Conservation (phyloP, 139 green algal species). For the Helicosporidium sp. region DNA sequence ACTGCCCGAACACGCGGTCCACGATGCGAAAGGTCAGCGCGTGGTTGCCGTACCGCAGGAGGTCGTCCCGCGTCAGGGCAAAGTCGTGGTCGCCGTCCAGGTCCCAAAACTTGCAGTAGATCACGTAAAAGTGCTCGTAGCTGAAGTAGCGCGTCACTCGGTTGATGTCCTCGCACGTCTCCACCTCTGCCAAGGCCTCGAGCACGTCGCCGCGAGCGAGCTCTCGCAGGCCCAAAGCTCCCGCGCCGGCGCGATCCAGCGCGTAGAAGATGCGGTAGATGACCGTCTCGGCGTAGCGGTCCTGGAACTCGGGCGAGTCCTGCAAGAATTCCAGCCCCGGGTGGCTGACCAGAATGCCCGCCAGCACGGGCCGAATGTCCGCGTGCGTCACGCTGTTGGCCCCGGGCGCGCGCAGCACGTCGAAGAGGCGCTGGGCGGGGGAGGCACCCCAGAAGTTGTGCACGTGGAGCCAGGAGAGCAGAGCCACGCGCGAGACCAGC, state of each 20-base stretch:
- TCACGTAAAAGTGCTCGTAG: slow-evolving; percentile 99
- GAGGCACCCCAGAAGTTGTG: slow-evolving; percentile 10
- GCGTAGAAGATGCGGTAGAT: slow-evolving; percentile 93
- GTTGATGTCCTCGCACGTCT: slow-evolving; percentile 94
- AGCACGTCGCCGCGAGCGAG: slow-evolving; percentile 65
- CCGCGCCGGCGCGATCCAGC: slow-evolving; percentile 58
- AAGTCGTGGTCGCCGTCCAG: slow-evolving; percentile 97
- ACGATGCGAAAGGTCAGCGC: slow-evolving; percentile 86
- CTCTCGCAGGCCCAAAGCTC: slow-evolving; percentile 58
- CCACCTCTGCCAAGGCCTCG: slow-evolving; percentile 56
- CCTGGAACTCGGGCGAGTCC: slow-evolving; percentile 91
- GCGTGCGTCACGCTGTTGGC: slow-evolving; percentile 22
- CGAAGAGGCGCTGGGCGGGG: slow-evolving; percentile 13
- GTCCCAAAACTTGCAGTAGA: slow-evolving; percentile 99
- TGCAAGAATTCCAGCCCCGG: slow-evolving; percentile 91
- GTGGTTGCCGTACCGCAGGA: slow-evolving; percentile 85
- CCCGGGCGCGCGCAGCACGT: slow-evolving; percentile 22
- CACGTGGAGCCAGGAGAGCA: slow-evolving; percentile 23
- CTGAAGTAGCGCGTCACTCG: slow-evolving; percentile 75
- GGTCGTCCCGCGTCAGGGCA: slow-evolving; percentile 69
- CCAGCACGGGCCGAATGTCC: slow-evolving; percentile 68
- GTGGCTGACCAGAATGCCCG: slow-evolving; percentile 66
- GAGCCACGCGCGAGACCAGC: slow-evolving; percentile 11
- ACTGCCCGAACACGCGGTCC: slow-evolving; percentile 80
- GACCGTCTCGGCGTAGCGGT: slow-evolving; percentile 89